Base-by-base conservation (phyloP, 495 filamentous ascomycete species). In the Schizothecium vesticola region DNA sequence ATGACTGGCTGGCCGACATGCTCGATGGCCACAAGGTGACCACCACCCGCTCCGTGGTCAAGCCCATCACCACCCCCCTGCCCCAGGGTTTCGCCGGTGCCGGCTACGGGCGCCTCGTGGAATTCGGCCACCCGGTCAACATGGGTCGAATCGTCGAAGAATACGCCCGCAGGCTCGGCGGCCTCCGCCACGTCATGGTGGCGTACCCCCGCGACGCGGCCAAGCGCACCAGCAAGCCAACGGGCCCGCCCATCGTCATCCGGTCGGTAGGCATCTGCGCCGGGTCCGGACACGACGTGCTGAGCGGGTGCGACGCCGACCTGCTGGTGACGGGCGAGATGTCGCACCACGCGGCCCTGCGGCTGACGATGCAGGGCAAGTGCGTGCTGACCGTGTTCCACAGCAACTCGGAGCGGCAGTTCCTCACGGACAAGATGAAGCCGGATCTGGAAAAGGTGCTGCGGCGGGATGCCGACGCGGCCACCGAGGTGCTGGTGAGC, bases 1-100 rank as follows among this genome's bases (percentile, higher is more conserved):
- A 91, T 67, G 93, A 97, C 80, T 99, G 95, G 95, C 90, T 99
- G 22, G 93, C 91, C 61, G 91, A 97, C 78, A 91, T 96, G 61
- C 90, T 92, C 26, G 78, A 71, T 43, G 26, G 65, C 23, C 61
- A 68, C 61, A 60, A 69, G 22, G 71, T 75, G 24, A 64, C 66
- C 21, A 75, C 76, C 16, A 65, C 67, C 33, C 73, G 74, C 1
- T 73, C 78, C n/a, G 76, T 84, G 24, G 74, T 76, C 12, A 71
- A 80, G 64, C 80, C 80, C 25, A 75, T 80, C 64, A 55, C 72
- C 12, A 61, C 70, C 23, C 72, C 80, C 16, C 33, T 80, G 13
- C 77, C 80, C 1, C 43, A 71, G 9, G 86, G 87, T 56, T 87
- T 92, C 72, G 85, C 87, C 71, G 83, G 81, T 64, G 87, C 91